Evolutionary conservation across 148 eudicot genomes (phyloP).

Genomic region (Tetragonia tetragonoides): DNA sequence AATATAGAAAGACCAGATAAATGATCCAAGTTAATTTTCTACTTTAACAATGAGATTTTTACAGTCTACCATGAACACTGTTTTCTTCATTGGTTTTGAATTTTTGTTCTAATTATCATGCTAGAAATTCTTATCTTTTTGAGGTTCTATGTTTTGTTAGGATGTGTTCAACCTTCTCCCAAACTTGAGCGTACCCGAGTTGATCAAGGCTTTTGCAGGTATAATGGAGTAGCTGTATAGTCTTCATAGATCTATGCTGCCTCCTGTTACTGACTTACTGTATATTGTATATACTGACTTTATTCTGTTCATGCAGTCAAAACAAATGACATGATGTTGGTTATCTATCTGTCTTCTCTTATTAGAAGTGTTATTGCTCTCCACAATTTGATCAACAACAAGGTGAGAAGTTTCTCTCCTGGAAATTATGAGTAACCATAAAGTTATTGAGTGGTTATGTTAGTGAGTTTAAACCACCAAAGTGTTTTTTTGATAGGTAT

Average conservation of each 20-base stretch:
- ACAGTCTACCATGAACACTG: not conserved
- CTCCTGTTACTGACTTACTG: not conserved
- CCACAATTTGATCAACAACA: constrained; percentile 92
- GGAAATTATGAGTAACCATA: not conserved
- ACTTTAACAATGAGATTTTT: not conserved
- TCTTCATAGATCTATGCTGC: no score
- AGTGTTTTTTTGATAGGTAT: no score
- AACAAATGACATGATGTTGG: constrained; percentile 96
- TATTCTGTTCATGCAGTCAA: constrained; percentile 49
- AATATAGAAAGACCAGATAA: no score
- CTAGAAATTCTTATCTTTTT: not conserved
- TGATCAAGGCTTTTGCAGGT: constrained; percentile 93
- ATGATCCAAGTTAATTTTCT: no score
- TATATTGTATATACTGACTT: constrained; percentile 5
- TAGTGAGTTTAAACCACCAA: not conserved
- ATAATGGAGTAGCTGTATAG: not conserved
- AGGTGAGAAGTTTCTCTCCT: constrained; percentile 41
- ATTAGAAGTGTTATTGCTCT: constrained; percentile 88
- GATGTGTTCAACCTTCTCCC: constrained; percentile 96
- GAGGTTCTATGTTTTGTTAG: constrained; percentile 35
- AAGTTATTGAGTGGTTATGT: not conserved
- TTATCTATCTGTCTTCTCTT: constrained; percentile 81
- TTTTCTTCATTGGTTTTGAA: not conserved
- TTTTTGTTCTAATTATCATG: not conserved
- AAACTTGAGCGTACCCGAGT: constrained; percentile 72